Evolutionary conservation across 306 rosid genomes (phyloP).

Genomic region (Vachellia pachyceras): DNA sequence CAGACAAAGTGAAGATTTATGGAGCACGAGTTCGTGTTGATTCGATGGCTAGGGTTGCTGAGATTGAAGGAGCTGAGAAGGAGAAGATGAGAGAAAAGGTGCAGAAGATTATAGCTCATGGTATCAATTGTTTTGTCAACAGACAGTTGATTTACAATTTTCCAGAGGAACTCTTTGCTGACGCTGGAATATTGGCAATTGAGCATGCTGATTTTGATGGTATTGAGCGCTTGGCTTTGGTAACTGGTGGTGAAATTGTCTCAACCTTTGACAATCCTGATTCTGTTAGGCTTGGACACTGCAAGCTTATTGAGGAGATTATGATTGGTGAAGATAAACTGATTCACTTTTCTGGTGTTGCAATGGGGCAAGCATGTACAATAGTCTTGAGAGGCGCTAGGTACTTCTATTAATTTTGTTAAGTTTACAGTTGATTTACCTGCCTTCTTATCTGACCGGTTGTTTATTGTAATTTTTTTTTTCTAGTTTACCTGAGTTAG

Average conservation of each 20-base stretch:
- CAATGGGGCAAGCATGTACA: constrained; percentile 95
- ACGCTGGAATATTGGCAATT: constrained; percentile 93
- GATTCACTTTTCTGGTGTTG: constrained; percentile 96
- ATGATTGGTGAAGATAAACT: constrained; percentile 97
- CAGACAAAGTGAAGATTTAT: constrained; percentile 94
- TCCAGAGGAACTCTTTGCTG: constrained; percentile 98
- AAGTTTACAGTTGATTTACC: background rate
- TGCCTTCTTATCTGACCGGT: constrained; percentile 21
- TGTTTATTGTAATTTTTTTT: background rate
- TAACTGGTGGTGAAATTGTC: constrained; percentile 96
- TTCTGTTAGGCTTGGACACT: constrained; percentile 92
- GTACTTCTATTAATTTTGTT: constrained; percentile 42
- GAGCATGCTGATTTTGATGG: constrained; percentile 99
- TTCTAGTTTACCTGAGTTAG: background rate
- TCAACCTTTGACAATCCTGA: constrained; percentile 97
- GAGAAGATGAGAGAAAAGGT: constrained; percentile 98
- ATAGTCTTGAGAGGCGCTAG: constrained; percentile 93
- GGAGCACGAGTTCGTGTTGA: constrained; percentile 98
- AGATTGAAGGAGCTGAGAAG: constrained; percentile 93
- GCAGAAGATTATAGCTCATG: constrained; percentile 88
- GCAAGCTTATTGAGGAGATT: constrained; percentile 90
- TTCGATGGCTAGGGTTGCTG: constrained; percentile 93
- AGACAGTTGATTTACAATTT: constrained; percentile 96
- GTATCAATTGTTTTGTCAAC: constrained; percentile 91
- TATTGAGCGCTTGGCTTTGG: constrained; percentile 87